Percentiles rank a stretch among this genome's conserved stretches.
phyloP scores from a whole-genome alignment of 495 filamentous ascomycete genomes.

The Xylaria cubensis region DNA sequence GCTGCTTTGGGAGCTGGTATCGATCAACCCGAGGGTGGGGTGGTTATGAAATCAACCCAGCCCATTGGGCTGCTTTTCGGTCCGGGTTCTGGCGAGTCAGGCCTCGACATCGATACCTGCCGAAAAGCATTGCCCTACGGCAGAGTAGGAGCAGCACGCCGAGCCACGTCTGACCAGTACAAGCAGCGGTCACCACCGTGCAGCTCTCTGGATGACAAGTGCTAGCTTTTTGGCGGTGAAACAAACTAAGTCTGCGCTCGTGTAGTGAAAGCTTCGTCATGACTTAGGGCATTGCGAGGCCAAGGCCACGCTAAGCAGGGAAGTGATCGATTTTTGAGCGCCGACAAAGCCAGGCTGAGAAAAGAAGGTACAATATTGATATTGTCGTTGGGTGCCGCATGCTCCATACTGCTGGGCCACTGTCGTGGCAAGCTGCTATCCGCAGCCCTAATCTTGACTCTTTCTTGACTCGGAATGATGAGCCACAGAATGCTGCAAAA shows the following conservation, averaged over 20 bases:
- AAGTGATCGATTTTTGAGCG: slow-evolving; percentile 9
- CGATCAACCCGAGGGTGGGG: slow-evolving; percentile 32
- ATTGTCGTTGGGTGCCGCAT: slow-evolving; percentile 1
- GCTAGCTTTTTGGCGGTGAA: slow-evolving; percentile 16
- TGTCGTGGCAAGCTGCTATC: slow-evolving; percentile 26
- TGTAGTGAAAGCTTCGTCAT: slow-evolving; percentile 21
- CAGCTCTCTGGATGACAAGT: slow-evolving; percentile 16
- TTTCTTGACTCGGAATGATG: slow-evolving; percentile 22
- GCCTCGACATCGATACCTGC: slow-evolving; percentile 28
- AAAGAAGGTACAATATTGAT: slow-evolving; percentile 11
- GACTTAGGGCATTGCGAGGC: slow-evolving; percentile 5
- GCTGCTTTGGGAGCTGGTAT: slow-evolving; percentile 28
- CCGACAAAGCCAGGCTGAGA: slow-evolving; percentile 10
- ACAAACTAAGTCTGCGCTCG: neutral
- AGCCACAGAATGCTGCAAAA: slow-evolving; percentile 15
- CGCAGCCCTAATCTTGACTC: slow-evolving; percentile 20
- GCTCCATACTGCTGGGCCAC: slow-evolving; percentile 16
- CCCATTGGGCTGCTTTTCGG: slow-evolving; percentile 32
- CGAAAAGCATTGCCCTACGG: slow-evolving; percentile 26
- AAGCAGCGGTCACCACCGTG: slow-evolving; percentile 17
- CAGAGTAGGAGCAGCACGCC: slow-evolving; percentile 28
- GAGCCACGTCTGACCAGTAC: slow-evolving; percentile 26
- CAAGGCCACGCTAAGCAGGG: slow-evolving; percentile 21
- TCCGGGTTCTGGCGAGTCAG: slow-evolving; percentile 33
- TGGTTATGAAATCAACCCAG: slow-evolving; percentile 29